Evolutionary conservation across 2,329 filamentous ascomycete genomes (phyloP), one percentile per base, ranked within the genome.

Genomic region (Penicillium sp.): DNA sequence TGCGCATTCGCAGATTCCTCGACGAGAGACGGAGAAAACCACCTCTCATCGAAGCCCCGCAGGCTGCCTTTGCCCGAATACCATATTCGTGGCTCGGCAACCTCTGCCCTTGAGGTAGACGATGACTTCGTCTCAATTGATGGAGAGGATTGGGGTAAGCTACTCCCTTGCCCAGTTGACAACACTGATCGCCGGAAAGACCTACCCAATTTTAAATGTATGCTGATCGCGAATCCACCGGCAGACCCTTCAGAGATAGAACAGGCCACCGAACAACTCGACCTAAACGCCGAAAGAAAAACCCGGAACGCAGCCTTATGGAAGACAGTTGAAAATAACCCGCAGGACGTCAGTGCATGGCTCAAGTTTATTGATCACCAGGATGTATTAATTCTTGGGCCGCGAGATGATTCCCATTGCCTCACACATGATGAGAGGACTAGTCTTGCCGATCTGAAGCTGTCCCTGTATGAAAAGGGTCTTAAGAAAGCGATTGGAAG

Each of bases 391-490:
- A 76, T 93, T 43, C 77, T 78, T 76, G 67, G 80, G 69, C 43
- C 67, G 6, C 60, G 59, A 33, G 62, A 63, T 14, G 66, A 73
- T 14, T 62, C 57, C 22, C 68, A 79, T 74, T 39, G 72, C 68
- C 29, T 80, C 24, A 87, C 85, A 0, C 77, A 79, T 27, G 84
- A 87, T 3, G 89, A 95, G 67, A 78, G 79, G 50, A 83, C 82
- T 59, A 88, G 88, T 60, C 84, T 90, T 54, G 87, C 91, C 3
- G 89, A 95, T 61, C 86, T 96, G 54, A 93, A 91, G 63, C 77
- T 96, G 2, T 86, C 88, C 2, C 85, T 96, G 59, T 90, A 93
- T 58, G 86, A 93, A 62, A 87, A 91, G 59, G 93, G 93, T 0
- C 72, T 96, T 8, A 76, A 79, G 11, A 83, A 88, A 46, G 79